phyloP scores from a whole-genome alignment of 352 stramenopile genomes.

The Pythium aquatile region DNA sequence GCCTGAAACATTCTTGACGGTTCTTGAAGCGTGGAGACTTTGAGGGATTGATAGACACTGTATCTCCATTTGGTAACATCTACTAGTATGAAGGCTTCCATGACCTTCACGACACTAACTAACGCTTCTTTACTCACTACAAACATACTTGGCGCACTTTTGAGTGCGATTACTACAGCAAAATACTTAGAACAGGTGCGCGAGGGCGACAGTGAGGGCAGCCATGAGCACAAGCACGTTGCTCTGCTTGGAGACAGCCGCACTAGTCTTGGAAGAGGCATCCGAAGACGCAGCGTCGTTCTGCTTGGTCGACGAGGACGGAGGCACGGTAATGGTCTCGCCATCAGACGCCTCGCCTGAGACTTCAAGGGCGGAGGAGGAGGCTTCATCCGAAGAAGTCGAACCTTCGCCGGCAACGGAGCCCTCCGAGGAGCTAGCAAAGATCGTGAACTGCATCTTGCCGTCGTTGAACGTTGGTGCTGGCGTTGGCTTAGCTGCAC shows the following conservation, averaged over 20 bases:
- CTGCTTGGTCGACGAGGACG: background rate
- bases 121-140: background rate
- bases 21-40: background rate
- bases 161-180: background rate
- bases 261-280: conserved; percentile 7
- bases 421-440: background rate
- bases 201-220: conserved; percentile 3
- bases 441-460: background rate
- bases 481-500: conserved; percentile 4
- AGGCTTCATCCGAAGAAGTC: background rate
- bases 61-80: background rate
- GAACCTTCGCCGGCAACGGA: background rate
- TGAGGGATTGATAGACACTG: background rate
- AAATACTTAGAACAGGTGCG: conserved; percentile 11
- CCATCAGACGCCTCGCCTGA: background rate
- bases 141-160: background rate
- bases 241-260: conserved; percentile 6
- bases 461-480: conserved; percentile 6
- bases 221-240: conserved; percentile 10
- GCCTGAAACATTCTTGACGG: background rate
- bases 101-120: background rate
- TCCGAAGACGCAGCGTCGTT: conserved; percentile 7
- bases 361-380: background rate
- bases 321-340: background rate
- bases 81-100: background rate